phyloP scores from a whole-genome alignment of 371 early-diverging fungal genomes.

The Syncephalastrum racemosum region DNA sequence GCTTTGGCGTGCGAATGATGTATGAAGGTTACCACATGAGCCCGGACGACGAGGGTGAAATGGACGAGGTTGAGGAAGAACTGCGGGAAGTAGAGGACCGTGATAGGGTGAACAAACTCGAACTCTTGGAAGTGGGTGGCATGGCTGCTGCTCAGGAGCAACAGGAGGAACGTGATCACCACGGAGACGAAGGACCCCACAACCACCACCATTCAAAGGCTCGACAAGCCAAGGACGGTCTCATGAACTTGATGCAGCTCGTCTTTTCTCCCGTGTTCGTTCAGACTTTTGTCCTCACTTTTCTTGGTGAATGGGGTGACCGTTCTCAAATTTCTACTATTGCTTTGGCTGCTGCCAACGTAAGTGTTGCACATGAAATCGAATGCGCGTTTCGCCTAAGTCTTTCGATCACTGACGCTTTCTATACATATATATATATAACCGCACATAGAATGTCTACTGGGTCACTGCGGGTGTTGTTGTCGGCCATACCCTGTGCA shows the following conservation, averaged over 20 bases:
- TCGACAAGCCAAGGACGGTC: constrained; percentile 43
- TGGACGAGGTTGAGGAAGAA: constrained; percentile 86
- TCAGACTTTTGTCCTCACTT: constrained; percentile 92
- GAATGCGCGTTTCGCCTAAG: neutral
- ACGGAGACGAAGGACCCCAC: neutral
- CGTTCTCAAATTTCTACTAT: constrained; percentile 93
- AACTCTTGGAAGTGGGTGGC: constrained; percentile 46
- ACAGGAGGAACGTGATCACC: constrained; percentile 7
- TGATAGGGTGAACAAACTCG: constrained; percentile 57
- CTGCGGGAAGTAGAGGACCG: constrained; percentile 76
- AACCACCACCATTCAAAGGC: constrained; percentile 10
- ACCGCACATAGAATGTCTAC: constrained; percentile 63
- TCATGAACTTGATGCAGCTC: constrained; percentile 63
- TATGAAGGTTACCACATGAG: constrained; percentile 86
- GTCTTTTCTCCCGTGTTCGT: constrained; percentile 91
- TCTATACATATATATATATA: constrained; percentile 2
- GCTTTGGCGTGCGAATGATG: constrained; percentile 90
- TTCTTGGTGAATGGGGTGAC: constrained; percentile 98
- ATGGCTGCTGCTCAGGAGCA: constrained; percentile 19
- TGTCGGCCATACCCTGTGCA: constrained; percentile 89
- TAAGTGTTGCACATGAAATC: constrained; percentile 27
- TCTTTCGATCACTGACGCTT: neutral
- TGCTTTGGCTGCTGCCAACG: constrained; percentile 91
- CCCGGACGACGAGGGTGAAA: constrained; percentile 86
- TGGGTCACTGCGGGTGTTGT: constrained; percentile 88